A percentile compares a stretch with the other conserved stretches of the same genome.
Conservation (phyloP, 2,329 filamentous ascomycete species). For the Mycosphaerella sp. region DNA sequence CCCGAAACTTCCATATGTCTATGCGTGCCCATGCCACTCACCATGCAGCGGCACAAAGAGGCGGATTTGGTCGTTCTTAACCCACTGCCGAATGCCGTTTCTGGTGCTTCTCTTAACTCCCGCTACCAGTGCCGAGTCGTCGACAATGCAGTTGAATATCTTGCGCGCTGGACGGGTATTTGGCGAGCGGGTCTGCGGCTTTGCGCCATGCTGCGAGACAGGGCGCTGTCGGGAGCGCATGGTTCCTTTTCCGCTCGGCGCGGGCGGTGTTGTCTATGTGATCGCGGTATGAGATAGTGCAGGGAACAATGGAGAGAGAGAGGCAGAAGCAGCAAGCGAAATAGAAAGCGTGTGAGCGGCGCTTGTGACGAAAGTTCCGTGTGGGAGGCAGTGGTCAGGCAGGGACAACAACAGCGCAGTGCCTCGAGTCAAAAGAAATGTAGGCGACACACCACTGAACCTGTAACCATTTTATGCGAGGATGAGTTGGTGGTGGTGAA, state of each 20-base stretch:
- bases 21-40: conserved; percentile 30
- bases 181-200: conserved; percentile 11
- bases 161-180: conserved; percentile 34
- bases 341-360: not conserved
- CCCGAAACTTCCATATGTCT: not conserved
- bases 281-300: conserved; percentile 10
- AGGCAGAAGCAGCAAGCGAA: conserved; percentile 1
- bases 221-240: conserved; percentile 29
- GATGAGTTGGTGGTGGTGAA: not conserved
- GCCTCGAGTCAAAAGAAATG: not conserved
- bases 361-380: not conserved
- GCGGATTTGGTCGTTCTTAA: conserved; percentile 45
- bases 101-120: conserved; percentile 48
- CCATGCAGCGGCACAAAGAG: conserved; percentile 49
- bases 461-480: not conserved
- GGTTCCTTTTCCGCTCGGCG: conserved; percentile 11
- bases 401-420: not conserved
- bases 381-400: not conserved
- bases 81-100: conserved; percentile 49
- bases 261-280: conserved; percentile 6
- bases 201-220: conserved; percentile 25
- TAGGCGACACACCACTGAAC: not conserved
- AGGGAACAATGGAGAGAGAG: not conserved
- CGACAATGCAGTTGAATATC: conserved; percentile 50
- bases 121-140: conserved; percentile 47